Evolutionary conservation across 208 protist genomes (phyloP).

Genomic region (Leishmania tarentolae): DNA sequence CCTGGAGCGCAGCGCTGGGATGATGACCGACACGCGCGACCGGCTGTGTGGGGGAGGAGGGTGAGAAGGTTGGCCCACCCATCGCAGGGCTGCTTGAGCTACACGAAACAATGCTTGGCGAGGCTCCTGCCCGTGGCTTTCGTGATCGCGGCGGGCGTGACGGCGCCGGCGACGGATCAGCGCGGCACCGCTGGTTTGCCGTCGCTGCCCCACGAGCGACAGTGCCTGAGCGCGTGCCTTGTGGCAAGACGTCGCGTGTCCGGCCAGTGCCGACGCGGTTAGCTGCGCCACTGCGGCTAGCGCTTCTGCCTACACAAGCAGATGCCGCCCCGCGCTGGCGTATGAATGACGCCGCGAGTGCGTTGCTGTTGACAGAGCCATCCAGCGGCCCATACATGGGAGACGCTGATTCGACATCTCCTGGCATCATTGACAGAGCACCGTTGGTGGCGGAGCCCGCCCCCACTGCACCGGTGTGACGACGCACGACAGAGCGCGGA

Average conservation of each 20-base stretch:
- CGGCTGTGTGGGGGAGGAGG: conserved; percentile 17
- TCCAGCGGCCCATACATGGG: conserved; percentile 2
- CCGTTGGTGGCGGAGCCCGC: not conserved
- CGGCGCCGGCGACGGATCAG: conserved; percentile 34
- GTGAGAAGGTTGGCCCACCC: conserved; percentile 12
- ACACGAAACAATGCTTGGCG: not conserved
- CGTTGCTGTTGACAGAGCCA: conserved; percentile 6
- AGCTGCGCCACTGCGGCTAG: not conserved
- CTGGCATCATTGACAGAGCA: not conserved
- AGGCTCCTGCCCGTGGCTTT: conserved; percentile 14
- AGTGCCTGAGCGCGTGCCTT: conserved; percentile 1
- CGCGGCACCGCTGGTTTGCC: conserved; percentile 18
- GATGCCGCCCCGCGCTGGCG: not conserved
- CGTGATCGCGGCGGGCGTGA: conserved; percentile 31
- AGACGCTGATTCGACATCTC: not conserved
- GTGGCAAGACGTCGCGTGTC: conserved; percentile 12
- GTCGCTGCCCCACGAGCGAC: not conserved
- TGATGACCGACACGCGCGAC: not conserved
- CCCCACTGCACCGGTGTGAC: conserved; percentile 2
- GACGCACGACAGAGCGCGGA: conserved; percentile 53
- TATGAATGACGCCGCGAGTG: not conserved
- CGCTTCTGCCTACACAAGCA: not conserved
- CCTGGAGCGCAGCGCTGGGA: not conserved
- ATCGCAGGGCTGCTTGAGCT: not conserved
- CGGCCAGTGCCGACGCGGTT: conserved; percentile 15